Evolutionary conservation across 305 asterid genomes (phyloP), one percentile per base, ranked within the genome.

Genomic region (Petunia hybrid): DNA sequence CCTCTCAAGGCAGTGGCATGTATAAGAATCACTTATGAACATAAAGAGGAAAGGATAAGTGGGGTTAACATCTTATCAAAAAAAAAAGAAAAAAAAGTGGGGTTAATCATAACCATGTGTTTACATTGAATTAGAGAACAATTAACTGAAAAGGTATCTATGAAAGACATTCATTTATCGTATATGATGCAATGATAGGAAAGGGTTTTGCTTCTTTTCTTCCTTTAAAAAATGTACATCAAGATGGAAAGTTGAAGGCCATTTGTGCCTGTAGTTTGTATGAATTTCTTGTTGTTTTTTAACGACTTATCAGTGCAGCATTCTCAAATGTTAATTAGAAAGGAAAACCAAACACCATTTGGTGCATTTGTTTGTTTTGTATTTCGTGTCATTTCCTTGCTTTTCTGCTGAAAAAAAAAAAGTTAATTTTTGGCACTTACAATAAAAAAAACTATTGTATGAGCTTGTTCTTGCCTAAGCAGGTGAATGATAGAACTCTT

Each of bases 261-360:
- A 59, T 16, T 74, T 22, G 31, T 42, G 64, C 45, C 22, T 46
- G 55, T 74, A 22, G 61, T 84, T 84, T 85, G 79, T 82, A 68
- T 88, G 95, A 95, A 98, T 95, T 95, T 85, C 87, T 95, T 88
- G 60, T 61, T 43, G 63, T 16, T 39, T 35, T 40, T 51, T 78
- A 8, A 78, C 45, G 60, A 48, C 63, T 71, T 4, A 10, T 45
- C 51, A 71, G 77, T 35, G 62, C 61, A 71, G 22, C 61, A 71
- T 71, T 71, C 45, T 48, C 77, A 48, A 71, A 35, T 51, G 43
- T 48, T 46, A 46, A 71, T 71, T 43, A 35, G 57, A 42, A 22
- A 22, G 31, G 31, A 22, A 22, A 22, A 22, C 31, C 31, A 22
- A 22, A 22, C 31, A 22, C 31, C 31, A 22, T 22, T 22, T 22